A percentile compares a stretch with the other conserved stretches of the same genome.
Conservation (phyloP, 129 eudicot genomes). For the Dittrichia graveolens region DNA sequence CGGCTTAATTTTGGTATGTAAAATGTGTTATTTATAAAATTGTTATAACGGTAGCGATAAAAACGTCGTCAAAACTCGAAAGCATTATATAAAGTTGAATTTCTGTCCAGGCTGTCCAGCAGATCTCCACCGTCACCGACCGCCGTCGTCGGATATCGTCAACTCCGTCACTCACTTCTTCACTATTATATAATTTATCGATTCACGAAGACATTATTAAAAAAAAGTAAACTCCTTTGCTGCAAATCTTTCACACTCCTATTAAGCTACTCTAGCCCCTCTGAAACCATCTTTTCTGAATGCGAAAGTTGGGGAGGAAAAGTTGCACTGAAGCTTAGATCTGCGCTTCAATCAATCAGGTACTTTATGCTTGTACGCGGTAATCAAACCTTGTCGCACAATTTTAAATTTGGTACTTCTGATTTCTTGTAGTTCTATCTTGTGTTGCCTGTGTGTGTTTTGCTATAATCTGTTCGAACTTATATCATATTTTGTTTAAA, state of each 20-base stretch:
- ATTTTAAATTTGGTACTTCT: slow-evolving; percentile 3
- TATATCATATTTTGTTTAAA: background rate
- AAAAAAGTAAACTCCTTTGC: background rate
- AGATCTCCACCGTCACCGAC: slow-evolving; percentile 47
- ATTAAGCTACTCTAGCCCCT: slow-evolving; percentile 21
- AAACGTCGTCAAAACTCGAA: slow-evolving; percentile 16
- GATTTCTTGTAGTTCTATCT: background rate
- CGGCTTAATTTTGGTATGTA: too few species aligned
- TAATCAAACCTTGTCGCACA: background rate
- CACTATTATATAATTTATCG: background rate
- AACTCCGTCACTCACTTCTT: slow-evolving; percentile 23
- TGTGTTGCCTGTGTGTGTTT: slow-evolving; percentile 7
- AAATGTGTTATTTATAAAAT: background rate
- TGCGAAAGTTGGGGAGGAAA: slow-evolving; percentile 24
- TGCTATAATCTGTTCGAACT: background rate
- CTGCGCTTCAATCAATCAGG: slow-evolving; percentile 33
- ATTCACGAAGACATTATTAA: background rate
- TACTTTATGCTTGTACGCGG: slow-evolving; percentile 2
- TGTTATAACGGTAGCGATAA: slow-evolving; percentile 33
- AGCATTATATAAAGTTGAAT: slow-evolving; percentile 19
- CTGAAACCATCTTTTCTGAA: slow-evolving; percentile 10
- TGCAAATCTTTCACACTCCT: slow-evolving; percentile 26
- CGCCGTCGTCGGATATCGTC: slow-evolving; percentile 39
- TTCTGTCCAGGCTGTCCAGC: slow-evolving; percentile 21
- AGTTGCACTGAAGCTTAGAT: slow-evolving; percentile 25